phyloP scores from a whole-genome alignment of 306 rosid genomes.

The Hippophae tibetana region DNA sequence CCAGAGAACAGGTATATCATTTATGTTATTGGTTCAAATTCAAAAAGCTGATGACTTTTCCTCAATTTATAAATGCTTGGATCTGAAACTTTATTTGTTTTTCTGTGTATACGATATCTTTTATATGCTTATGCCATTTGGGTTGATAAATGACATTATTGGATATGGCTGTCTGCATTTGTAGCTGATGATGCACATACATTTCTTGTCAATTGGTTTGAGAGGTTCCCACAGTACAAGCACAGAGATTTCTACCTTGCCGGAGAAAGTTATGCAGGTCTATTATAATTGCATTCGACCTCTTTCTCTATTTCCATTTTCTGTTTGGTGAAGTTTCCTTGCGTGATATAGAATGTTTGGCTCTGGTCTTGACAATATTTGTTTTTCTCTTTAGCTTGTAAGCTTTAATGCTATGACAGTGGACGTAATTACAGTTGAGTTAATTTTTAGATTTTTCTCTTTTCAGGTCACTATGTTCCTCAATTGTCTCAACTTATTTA shows the following conservation, averaged over 20 bases:
- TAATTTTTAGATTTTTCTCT: slow-evolving; percentile 4
- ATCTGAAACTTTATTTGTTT: slow-evolving; percentile 5
- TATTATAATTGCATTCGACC: slow-evolving; percentile 10
- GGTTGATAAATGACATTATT: slow-evolving; percentile 11
- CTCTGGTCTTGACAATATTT: not conserved
- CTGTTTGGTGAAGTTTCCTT: slow-evolving; percentile 1
- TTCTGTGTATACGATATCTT: not conserved
- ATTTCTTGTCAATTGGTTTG: slow-evolving; percentile 86
- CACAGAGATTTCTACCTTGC: slow-evolving; percentile 86
- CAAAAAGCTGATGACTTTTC: not conserved
- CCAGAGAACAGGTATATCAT: slow-evolving; percentile 65
- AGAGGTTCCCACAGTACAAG: slow-evolving; percentile 91
- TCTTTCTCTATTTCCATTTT: not conserved
- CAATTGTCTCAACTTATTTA: slow-evolving; percentile 72
- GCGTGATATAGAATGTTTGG: not conserved
- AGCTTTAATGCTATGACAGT: no score
- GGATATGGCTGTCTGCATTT: slow-evolving; percentile 21
- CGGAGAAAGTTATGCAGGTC: slow-evolving; percentile 99
- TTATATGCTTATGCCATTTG: slow-evolving; percentile 7
- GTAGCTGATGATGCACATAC: slow-evolving; percentile 82
- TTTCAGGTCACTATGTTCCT: slow-evolving; percentile 92
- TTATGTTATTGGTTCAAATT: slow-evolving; percentile 1
- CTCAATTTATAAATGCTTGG: not conserved
- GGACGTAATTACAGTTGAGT: slow-evolving; percentile 1
- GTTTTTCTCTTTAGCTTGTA: no score